phyloP scores from a whole-genome alignment of 208 protist genomes.

The Trypanosomatidae sp. region DNA sequence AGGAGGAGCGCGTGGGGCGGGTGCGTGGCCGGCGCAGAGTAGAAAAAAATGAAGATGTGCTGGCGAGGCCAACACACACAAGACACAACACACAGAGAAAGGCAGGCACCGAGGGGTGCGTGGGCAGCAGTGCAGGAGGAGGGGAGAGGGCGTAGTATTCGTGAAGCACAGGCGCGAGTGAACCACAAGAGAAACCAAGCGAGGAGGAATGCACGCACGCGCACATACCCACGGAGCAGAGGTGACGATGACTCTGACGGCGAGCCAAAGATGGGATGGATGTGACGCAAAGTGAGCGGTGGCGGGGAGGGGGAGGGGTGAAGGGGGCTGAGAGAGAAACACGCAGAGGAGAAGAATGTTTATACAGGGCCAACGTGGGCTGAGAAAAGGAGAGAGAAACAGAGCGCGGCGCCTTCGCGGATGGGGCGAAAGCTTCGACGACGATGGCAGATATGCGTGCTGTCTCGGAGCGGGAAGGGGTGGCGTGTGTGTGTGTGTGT shows the following conservation, averaged over 20 bases:
- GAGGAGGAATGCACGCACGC: neutral
- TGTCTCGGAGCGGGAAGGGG: neutral
- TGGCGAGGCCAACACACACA: neutral
- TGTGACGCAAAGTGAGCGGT: neutral
- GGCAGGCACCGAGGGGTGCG: neutral
- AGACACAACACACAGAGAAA: no score
- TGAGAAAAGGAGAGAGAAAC: neutral
- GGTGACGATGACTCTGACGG: neutral
- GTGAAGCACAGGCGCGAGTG: neutral
- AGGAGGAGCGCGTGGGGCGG: neutral
- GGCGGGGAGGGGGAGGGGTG: neutral
- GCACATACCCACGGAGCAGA: neutral
- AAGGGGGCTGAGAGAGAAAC: neutral
- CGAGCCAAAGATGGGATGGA: neutral
- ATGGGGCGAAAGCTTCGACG: no score
- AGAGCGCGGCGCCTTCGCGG: neutral
- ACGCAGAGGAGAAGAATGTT: neutral
- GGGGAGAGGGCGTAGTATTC: neutral
- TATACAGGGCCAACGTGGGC: neutral
- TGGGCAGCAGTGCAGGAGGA: neutral
- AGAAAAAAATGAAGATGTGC: neutral
- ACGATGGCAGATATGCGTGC: no score
- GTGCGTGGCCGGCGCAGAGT: no score
- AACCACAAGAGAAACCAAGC: neutral
- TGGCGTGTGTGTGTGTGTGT: neutral